A percentile compares a stretch with the other conserved stretches of the same genome.
Evolutionary conservation across 176 grass and related monocot genomes (phyloP).

Genomic region (Raddia distichophylla): DNA sequence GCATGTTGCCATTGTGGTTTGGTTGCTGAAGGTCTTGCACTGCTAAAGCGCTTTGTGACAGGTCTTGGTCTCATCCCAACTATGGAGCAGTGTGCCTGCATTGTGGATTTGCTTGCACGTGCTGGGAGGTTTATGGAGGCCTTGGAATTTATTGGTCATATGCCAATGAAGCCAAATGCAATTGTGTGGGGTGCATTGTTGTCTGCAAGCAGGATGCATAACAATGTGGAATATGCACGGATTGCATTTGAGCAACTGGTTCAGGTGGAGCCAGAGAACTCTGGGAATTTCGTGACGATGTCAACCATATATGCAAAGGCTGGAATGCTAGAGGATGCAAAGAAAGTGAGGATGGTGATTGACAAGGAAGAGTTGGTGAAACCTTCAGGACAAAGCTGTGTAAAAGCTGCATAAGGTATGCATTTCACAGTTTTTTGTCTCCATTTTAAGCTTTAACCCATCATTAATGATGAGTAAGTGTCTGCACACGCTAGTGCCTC

Average conservation of each 20-base stretch:
- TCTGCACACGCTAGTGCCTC: no score
- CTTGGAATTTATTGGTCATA: constrained; percentile 36
- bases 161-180: constrained; percentile 50
- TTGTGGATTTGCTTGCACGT: constrained; percentile 72
- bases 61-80: constrained; percentile 29
- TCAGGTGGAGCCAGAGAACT: constrained; percentile 64
- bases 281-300: constrained; percentile 83
- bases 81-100: constrained; percentile 66
- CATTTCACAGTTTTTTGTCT: neutral
- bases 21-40: constrained; percentile 50
- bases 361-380: constrained; percentile 56
- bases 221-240: constrained; percentile 63
- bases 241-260: constrained; percentile 67
- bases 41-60: constrained; percentile 52
- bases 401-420: constrained; percentile 34
- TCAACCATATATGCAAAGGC: constrained; percentile 72
- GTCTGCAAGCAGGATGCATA: constrained; percentile 55
- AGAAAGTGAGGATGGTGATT: constrained; percentile 62
- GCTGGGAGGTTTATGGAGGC: constrained; percentile 70
- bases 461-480: neutral
- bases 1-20: constrained; percentile 71
- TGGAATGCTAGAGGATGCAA: constrained; percentile 65
- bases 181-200: constrained; percentile 68
- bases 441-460: neutral
- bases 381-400: constrained; percentile 61